Evolutionary conservation across 495 filamentous ascomycete genomes (phyloP).

Genomic region (Apiosordaria backusii): DNA sequence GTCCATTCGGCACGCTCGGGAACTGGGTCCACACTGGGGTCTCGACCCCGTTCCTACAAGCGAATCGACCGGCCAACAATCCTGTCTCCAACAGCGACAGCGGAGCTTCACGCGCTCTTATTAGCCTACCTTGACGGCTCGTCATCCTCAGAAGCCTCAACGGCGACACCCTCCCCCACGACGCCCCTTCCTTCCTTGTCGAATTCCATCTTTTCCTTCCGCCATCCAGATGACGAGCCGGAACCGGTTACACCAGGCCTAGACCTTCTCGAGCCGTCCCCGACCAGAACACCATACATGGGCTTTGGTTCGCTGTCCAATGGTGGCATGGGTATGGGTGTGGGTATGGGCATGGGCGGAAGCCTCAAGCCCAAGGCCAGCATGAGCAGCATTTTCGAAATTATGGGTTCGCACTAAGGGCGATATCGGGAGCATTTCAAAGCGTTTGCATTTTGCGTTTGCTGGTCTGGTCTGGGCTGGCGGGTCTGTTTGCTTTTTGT

Average conservation of each 20-base stretch:
- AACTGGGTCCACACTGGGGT: constrained; percentile 5
- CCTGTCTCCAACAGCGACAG: constrained; percentile 32
- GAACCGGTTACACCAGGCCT: constrained; percentile 26
- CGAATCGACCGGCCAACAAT: constrained; percentile 35
- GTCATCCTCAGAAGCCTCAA: constrained; percentile 22
- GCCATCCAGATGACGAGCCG: constrained; percentile 9
- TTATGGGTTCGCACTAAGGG: constrained; percentile 27
- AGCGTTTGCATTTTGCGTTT: constrained; percentile 1
- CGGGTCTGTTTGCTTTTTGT: background rate
- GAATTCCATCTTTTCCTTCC: constrained; percentile 25
- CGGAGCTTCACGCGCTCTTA: constrained; percentile 33
- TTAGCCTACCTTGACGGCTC: constrained; percentile 30
- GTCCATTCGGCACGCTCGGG: constrained; percentile 23
- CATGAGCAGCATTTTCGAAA: constrained; percentile 40
- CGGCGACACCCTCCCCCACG: constrained; percentile 29
- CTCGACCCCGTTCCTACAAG: constrained; percentile 32
- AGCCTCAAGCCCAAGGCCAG: constrained; percentile 23
- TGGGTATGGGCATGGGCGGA: constrained; percentile 5
- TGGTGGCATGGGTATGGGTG: background rate
- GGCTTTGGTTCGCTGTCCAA: constrained; percentile 6
- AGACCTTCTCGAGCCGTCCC: constrained; percentile 38
- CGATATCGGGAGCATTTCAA: background rate
- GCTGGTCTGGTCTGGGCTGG: background rate
- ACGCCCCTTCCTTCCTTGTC: constrained; percentile 24
- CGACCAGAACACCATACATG: constrained; percentile 18